Base-by-base conservation (phyloP, 1,139 yeast species). In the Geotrichum restrictum region DNA sequence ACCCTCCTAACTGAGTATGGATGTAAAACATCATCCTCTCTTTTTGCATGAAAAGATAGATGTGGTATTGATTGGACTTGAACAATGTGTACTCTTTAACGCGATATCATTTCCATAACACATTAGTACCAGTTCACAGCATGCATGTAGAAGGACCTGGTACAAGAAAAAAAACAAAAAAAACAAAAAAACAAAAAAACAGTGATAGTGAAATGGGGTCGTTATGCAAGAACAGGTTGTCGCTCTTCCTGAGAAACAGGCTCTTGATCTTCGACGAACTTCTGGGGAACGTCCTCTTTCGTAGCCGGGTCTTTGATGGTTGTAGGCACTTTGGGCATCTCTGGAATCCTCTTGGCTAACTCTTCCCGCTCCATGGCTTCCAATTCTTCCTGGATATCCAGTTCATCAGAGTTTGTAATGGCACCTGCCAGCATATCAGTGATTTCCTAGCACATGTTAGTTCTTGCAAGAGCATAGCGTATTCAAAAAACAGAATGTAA, bases 341-440 rank as follows among this genome's bases (percentile, higher is more conserved):
- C 37, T 16, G 63, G 62, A 13, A 64, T 52, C 41, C 57, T 57
- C 47, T 57, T 55, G 45, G 56, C 57, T 43, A 46, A 52, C 50
- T 59, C 76, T 68, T 79, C 83, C 37, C 64, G 58, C 58, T 81
- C 81, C 61, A 83, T 59, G 14, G 68, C 70, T 50, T 72, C 78
- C 50, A 83, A 70, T 59, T 85, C 91, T 49, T 76, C 81, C 57
- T 83, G 88, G 10, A 85, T 85, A 58, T 83, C 91, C 22, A 69
- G 69, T 63, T 85, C 89, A 53, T 83, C 85, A 13, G 76, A 66
- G 54, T 76, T 74, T 19, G 82, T 76, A 61, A 84, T 74, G 18
- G 65, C 60, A 21, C 67, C 64, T 10, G 77, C 73, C 40, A 78
- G 69, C 67, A 75, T 64, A n/a, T 70, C 74, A 49, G 76, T 69